These are phyloP conservation scores for Cytospora mali DNA, from an alignment of 2,329 filamentous ascomycete genomes.

Conservation along the genomic window DNA sequence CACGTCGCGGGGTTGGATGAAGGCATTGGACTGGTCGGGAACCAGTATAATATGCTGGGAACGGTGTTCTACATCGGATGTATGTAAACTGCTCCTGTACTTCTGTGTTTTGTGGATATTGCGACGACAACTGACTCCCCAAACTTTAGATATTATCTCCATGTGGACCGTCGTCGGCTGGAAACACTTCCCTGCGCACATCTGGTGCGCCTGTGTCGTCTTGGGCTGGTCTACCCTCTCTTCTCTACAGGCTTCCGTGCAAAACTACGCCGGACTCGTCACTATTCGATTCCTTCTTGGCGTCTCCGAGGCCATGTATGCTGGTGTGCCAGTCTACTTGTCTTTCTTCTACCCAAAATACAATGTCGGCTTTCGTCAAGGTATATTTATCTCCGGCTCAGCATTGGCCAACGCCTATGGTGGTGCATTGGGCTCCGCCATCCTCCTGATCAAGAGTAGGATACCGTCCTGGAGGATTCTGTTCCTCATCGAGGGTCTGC, in stretches of 20 bases:
- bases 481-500: constrained; percentile 50
- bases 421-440: constrained; percentile 43
- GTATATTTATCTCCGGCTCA: constrained; percentile 53
- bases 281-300: constrained; percentile 47
- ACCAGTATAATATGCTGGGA: constrained; percentile 35
- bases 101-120: constrained; percentile 4
- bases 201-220: constrained; percentile 47
- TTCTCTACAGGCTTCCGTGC: constrained; percentile 43
- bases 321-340: constrained; percentile 45
- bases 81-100: background rate
- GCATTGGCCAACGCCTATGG: constrained; percentile 44
- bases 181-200: constrained; percentile 35
- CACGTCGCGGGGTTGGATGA: constrained; percentile 37
- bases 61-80: constrained; percentile 34
- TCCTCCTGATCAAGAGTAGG: constrained; percentile 36
- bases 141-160: constrained; percentile 31
- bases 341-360: constrained; percentile 62
- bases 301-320: constrained; percentile 43
- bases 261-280: constrained; percentile 43
- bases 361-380: constrained; percentile 58
- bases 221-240: constrained; percentile 47
- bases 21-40: constrained; percentile 32
- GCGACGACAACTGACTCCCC: background rate
- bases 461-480: constrained; percentile 44
- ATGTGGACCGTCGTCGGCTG: constrained; percentile 31